These are phyloP conservation scores for Loxodes magnus DNA, from an alignment of 73 alveolate genomes.

Conservation along the genomic window DNA sequence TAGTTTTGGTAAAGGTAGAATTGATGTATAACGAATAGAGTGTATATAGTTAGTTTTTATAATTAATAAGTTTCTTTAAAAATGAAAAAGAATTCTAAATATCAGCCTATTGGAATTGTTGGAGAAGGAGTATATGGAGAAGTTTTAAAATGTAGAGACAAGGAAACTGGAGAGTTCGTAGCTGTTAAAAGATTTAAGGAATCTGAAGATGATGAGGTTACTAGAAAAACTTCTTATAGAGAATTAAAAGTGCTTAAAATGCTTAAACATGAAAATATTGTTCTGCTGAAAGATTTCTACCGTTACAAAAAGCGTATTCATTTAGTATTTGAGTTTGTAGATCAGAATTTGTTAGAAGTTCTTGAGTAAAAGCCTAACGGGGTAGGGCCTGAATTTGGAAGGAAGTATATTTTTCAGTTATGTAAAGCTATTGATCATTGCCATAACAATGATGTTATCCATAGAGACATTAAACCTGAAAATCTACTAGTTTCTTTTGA, in stretches of 20 bases:
- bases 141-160: conserved; percentile 54
- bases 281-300: conserved; percentile 66
- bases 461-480: no score
- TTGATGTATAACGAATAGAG: no score
- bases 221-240: conserved; percentile 51
- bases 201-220: conserved; percentile 56
- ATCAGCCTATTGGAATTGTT: conserved; percentile 63
- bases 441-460: no score
- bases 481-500: no score
- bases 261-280: conserved; percentile 56
- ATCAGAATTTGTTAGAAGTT: conserved; percentile 82
- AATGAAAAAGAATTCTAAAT: no score
- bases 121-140: conserved; percentile 81
- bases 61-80: no score
- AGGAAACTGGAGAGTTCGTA: conserved; percentile 63
- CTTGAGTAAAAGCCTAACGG: conserved; percentile 86
- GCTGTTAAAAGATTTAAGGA: conserved; percentile 80
- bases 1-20: no score
- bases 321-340: conserved; percentile 94
- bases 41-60: no score
- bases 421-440: conserved; percentile 12
- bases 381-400: conserved; percentile 18
- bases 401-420: conserved; percentile 18
- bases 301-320: conserved; percentile 81
- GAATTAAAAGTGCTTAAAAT: conserved; percentile 58